Evolutionary conservation across 2,329 filamentous ascomycete genomes (phyloP), one percentile per base, ranked within the genome.

Genomic region (Lachnellula subtilissima): DNA sequence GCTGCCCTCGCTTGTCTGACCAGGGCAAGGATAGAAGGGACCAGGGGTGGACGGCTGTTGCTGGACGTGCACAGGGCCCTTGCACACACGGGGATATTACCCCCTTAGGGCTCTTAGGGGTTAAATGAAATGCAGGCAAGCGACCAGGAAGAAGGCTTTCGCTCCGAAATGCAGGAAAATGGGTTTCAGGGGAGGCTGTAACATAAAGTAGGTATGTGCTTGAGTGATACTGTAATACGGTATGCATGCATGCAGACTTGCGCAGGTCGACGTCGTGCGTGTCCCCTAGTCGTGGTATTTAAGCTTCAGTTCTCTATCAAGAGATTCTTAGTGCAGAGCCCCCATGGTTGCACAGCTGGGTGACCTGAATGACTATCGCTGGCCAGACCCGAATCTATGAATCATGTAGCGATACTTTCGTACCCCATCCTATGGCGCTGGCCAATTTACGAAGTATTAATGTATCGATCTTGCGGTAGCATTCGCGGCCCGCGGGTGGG

Each of bases 211-310:
- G 28, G 28, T 11, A 57, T 53, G 47, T 37, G 37, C 40, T 19
- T 49, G 53, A 37, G 42, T 32, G 8, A 32, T 32, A 19, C 19
- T 19, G 19, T 19, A 32, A 32, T 32, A 32, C 4, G 8, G 1
- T 11, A 32, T 28, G 28, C 9, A 12, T 32, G 28, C 9, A 4
- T 11, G 28, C 9, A 32, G 28, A 32, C 28, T 32, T 32, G 28
- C 28, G 28, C 28, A 32, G 28, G 28, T 32, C 28, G 28, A 12
- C 28, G 2, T 11, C 28, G 28, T 40, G 48, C 28, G 28, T 40
- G 48, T 62, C 58, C 60, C 56, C 58, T 56, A 25, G 25, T 57
- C 58, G 60, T 57, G 55, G 56, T 32, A 32, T 55, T 58, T 51
- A 55, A 51, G 52, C 43, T 50, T 50, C 50, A 47, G 28, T 32